Conservation (phyloP, 371 early-diverging fungal genomes). For the Phascolomyces articulosus region DNA sequence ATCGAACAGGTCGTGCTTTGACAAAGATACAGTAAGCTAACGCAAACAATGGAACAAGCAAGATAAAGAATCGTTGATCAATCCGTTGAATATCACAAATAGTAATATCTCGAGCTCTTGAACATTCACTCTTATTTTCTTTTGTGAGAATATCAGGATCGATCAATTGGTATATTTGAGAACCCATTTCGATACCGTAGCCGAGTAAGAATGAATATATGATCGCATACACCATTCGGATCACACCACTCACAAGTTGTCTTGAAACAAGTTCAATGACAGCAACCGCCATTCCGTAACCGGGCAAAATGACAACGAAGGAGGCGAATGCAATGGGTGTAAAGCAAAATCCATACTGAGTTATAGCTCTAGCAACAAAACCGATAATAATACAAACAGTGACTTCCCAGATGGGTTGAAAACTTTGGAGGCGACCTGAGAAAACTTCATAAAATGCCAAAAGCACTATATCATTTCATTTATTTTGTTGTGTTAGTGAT, state of each 20-base stretch:
- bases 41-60: conserved; percentile 48
- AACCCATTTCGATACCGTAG: conserved; percentile 80
- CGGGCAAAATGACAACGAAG: conserved; percentile 72
- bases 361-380: conserved; percentile 57
- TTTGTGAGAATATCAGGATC: conserved; percentile 21
- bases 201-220: conserved; percentile 78
- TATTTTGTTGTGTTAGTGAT: no score
- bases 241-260: conserved; percentile 86
- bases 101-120: conserved; percentile 16
- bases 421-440: conserved; percentile 40
- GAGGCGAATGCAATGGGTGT: conserved; percentile 53
- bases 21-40: conserved; percentile 46
- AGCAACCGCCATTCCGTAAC: conserved; percentile 72
- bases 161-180: conserved; percentile 45
- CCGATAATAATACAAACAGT: conserved; percentile 72
- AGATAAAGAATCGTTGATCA: conserved; percentile 31
- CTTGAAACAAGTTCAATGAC: conserved; percentile 85
- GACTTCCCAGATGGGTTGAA: conserved; percentile 67
- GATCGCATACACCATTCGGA: conserved; percentile 80
- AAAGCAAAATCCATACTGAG: conserved; percentile 44
- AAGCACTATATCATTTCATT: no score
- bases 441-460: conserved; percentile 47
- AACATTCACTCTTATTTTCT: conserved; percentile 18
- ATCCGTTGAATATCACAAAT: conserved; percentile 32
- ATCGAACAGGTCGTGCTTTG: conserved; percentile 41